Percentiles rank a stretch among this genome's conserved stretches.
Conservation (phyloP, 805 yeast genomes). For the Metschnikowia rubicola region DNA sequence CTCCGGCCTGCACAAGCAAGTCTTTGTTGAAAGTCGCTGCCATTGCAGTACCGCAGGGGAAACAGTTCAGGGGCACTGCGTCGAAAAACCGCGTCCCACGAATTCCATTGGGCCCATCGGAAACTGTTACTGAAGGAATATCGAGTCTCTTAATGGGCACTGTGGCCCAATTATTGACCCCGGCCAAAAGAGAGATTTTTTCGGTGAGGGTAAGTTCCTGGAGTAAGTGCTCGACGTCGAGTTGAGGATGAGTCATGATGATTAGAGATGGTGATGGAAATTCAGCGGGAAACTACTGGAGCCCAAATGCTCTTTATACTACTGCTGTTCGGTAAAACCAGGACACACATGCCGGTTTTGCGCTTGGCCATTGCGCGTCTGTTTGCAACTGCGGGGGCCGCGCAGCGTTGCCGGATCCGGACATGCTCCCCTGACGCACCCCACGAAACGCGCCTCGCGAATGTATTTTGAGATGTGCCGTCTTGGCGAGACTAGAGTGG, state of each 20-base stretch:
- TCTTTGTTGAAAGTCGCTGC: conserved; percentile 56
- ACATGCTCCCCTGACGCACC: too few species aligned
- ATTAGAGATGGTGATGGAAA: background rate
- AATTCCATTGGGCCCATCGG: conserved; percentile 64
- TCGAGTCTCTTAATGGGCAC: conserved; percentile 15
- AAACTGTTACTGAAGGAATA: conserved; percentile 18
- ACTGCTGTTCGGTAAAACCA: too few species aligned
- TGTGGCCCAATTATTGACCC: conserved; percentile 20
- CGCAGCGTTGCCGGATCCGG: too few species aligned
- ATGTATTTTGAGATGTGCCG: too few species aligned
- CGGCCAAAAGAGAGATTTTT: conserved; percentile 37
- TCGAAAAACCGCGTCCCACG: conserved; percentile 55
- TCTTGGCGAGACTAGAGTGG: too few species aligned
- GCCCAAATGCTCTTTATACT: too few species aligned
- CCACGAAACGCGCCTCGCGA: too few species aligned
- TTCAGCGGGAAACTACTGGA: too few species aligned
- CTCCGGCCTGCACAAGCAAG: conserved; percentile 47
- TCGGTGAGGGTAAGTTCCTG: conserved; percentile 32
- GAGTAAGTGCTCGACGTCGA: conserved; percentile 30
- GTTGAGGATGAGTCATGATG: conserved; percentile 10
- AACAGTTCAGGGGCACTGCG: conserved; percentile 52
- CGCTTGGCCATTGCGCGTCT: too few species aligned
- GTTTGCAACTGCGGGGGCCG: too few species aligned
- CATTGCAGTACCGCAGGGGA: conserved; percentile 60
- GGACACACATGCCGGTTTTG: too few species aligned